A percentile compares a stretch with the other conserved stretches of the same genome.
Conservation (phyloP, 495 filamentous ascomycete species). For the Xylaria curta region DNA sequence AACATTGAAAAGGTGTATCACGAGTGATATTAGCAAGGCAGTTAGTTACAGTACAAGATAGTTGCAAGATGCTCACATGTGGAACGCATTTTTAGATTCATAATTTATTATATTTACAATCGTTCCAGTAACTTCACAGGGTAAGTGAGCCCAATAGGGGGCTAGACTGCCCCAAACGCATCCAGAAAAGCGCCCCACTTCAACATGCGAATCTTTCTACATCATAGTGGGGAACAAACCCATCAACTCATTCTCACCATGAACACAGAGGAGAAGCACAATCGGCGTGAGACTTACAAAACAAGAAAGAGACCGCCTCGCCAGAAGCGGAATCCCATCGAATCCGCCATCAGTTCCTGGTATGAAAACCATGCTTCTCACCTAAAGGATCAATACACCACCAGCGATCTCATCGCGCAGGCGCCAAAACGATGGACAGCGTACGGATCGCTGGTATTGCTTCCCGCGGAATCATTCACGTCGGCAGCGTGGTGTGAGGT, state of each 20-base stretch:
- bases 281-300: constrained; percentile 1
- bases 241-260: constrained; percentile 18
- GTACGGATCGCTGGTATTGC: constrained; percentile 72
- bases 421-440: constrained; percentile 71
- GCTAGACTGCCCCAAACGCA: neutral
- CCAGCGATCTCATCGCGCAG: constrained; percentile 38
- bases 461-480: constrained; percentile 66
- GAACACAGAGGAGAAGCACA: neutral
- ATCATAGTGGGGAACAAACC: neutral
- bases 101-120: no score
- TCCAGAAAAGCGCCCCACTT: neutral
- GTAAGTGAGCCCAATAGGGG: neutral
- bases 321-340: constrained; percentile 39
- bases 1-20: no score
- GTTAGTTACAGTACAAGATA: no score
- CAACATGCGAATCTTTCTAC: neutral
- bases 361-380: neutral
- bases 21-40: no score
- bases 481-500: constrained; percentile 54
- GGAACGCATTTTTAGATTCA: no score
- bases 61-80: no score
- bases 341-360: constrained; percentile 33
- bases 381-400: neutral
- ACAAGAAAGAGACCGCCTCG: constrained; percentile 29
- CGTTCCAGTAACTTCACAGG: no score